These are phyloP conservation scores for Neurospora hispaniola DNA, from an alignment of 495 filamentous ascomycete species.

Conservation along the genomic window DNA sequence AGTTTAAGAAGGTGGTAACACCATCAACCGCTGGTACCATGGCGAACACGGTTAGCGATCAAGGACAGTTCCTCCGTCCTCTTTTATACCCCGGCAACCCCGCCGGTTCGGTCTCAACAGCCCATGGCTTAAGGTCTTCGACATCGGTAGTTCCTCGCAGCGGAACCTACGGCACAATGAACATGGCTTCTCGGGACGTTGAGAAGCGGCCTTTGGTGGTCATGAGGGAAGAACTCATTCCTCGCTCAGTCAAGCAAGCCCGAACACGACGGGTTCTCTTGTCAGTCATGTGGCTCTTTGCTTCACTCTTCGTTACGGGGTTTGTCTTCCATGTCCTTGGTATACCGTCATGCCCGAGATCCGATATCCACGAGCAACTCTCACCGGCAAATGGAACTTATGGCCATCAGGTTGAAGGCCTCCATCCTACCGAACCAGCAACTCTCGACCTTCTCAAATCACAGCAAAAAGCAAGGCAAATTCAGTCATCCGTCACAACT, in stretches of 20 bases:
- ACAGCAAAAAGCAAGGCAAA: background rate
- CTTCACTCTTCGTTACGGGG: background rate
- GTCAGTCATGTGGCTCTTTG: background rate
- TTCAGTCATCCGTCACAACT: constrained; percentile 4
- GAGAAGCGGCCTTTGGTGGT: constrained; percentile 7
- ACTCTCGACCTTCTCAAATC: background rate
- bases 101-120: background rate
- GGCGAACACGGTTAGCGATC: background rate
- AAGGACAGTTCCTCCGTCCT: background rate
- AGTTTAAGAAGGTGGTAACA: background rate
- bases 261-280: background rate
- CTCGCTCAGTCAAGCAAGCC: background rate
- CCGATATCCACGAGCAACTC: background rate
- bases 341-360: background rate
- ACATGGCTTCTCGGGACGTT: constrained; percentile 5
- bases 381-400: background rate
- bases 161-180: background rate
- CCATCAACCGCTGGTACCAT: background rate
- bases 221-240: background rate
- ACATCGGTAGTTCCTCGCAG: background rate
- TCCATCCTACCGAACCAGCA: background rate
- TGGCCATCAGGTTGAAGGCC: background rate
- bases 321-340: background rate
- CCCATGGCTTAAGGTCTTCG: background rate
- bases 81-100: background rate